phyloP scores from a whole-genome alignment of 495 filamentous ascomycete genomes.

The Xylaria nigripes region DNA sequence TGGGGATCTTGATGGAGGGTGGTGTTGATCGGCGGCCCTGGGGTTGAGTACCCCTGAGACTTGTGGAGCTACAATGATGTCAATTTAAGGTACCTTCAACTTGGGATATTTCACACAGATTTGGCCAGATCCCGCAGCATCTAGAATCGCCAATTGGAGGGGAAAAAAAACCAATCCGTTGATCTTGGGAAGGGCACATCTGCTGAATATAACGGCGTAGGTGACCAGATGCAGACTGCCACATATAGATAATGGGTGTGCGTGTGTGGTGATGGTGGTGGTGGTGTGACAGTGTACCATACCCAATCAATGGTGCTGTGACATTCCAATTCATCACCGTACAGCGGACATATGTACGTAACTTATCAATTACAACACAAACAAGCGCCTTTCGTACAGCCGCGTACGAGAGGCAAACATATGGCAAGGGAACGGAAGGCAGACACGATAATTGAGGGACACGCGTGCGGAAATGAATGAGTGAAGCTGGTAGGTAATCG shows the following conservation, averaged over 20 bases:
- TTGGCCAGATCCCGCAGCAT: background rate
- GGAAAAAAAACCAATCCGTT: background rate
- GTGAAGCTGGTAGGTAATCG: background rate
- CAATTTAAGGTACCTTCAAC: constrained; percentile 5
- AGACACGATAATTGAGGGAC: background rate
- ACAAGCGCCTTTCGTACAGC: background rate
- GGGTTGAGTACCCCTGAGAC: background rate
- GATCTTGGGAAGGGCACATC: background rate
- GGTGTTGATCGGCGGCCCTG: constrained; percentile 3
- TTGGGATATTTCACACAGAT: background rate
- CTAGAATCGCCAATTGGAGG: background rate
- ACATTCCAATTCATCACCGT: background rate
- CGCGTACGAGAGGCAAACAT: background rate
- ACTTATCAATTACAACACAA: background rate
- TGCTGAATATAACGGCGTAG: background rate
- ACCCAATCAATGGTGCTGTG: background rate
- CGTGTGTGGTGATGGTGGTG: background rate
- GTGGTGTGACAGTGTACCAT: background rate
- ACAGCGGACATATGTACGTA: background rate
- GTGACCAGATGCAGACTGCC: background rate
- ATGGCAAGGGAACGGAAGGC: background rate
- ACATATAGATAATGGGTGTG: background rate
- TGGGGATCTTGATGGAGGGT: background rate
- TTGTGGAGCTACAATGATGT: constrained; percentile 15
- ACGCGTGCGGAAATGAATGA: background rate